Percentiles rank a stretch among this genome's conserved stretches.
Evolutionary conservation across 2,329 filamentous ascomycete genomes (phyloP).

Genomic region (Colletotrichum graminicola): DNA sequence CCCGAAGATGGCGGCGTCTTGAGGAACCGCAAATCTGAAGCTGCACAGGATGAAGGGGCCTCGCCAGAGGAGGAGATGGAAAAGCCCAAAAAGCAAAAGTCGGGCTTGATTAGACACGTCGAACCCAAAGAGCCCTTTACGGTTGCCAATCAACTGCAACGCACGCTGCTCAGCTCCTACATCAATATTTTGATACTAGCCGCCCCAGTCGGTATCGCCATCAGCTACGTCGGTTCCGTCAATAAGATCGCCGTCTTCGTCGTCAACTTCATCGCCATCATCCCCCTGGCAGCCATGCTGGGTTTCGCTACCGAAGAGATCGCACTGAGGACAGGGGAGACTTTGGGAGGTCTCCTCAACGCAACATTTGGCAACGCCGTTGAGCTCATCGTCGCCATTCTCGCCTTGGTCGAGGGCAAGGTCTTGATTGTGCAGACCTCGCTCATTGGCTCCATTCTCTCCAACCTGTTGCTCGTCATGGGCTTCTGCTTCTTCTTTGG

Average conservation of each 20-base stretch:
- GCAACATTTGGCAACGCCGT: slow-evolving; percentile 92
- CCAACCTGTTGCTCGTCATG: slow-evolving; percentile 88
- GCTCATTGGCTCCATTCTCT: slow-evolving; percentile 90
- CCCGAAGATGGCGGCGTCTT: slow-evolving; percentile 46
- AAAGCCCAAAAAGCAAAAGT: slow-evolving; percentile 56
- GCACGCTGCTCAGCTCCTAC: slow-evolving; percentile 85
- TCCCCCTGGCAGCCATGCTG: slow-evolving; percentile 88
- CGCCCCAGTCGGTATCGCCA: slow-evolving; percentile 82
- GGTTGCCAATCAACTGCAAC: slow-evolving; percentile 74
- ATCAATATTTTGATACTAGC: slow-evolving; percentile 86
- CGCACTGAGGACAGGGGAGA: slow-evolving; percentile 84
- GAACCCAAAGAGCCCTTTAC: slow-evolving; percentile 69
- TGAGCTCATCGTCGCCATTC: slow-evolving; percentile 88
- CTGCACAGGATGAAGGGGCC: slow-evolving; percentile 42
- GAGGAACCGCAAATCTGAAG: slow-evolving; percentile 50
- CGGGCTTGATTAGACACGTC: slow-evolving; percentile 59
- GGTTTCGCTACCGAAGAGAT: slow-evolving; percentile 93
- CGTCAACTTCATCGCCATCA: slow-evolving; percentile 93
- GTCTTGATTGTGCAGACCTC: slow-evolving; percentile 93
- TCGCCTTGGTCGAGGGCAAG: slow-evolving; percentile 80
- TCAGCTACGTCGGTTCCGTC: slow-evolving; percentile 72
- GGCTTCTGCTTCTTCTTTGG: slow-evolving; percentile 95
- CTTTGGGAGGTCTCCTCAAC: slow-evolving; percentile 88
- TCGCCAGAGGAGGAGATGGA: slow-evolving; percentile 51
- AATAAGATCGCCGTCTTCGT: slow-evolving; percentile 78